Evolutionary conservation across 78 protist species (phyloP).

Genomic region (Pigoraptor vietnamica): DNA sequence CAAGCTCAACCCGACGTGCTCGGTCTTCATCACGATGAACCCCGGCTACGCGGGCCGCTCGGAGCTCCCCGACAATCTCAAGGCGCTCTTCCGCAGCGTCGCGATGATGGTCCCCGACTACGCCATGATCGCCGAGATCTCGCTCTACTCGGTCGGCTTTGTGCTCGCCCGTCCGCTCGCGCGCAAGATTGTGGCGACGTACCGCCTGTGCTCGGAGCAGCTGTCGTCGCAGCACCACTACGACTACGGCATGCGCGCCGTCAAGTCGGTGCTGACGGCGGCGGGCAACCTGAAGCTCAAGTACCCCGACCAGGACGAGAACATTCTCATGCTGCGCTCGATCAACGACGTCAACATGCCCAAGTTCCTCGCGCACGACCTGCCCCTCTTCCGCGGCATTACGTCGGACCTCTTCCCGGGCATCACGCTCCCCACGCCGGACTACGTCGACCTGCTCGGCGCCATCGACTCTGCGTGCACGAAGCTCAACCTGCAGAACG

Average conservation of each 20-base stretch:
- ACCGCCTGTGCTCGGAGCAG: constrained; percentile 77
- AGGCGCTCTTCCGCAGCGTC: constrained; percentile 76
- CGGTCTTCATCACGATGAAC: constrained; percentile 89
- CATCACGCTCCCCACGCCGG: constrained; percentile 37
- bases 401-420: constrained; percentile 77
- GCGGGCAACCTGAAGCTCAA: constrained; percentile 54
- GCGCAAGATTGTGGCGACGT: constrained; percentile 74
- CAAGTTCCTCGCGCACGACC: constrained; percentile 61
- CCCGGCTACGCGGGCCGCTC: constrained; percentile 93
- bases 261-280: constrained; percentile 69
- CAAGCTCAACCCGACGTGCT: constrained; percentile 38
- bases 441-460: constrained; percentile 29
- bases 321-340: constrained; percentile 51
- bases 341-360: constrained; percentile 66
- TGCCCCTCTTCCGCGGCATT: constrained; percentile 76
- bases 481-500: constrained; percentile 39
- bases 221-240: constrained; percentile 86
- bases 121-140: constrained; percentile 78
- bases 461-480: constrained; percentile 18
- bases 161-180: constrained; percentile 44
- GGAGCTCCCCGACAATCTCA: constrained; percentile 79
- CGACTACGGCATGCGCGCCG: constrained; percentile 89
- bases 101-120: constrained; percentile 73
- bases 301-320: constrained; percentile 47
- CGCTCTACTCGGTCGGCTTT: constrained; percentile 77